These are phyloP conservation scores for Phaffomyces thermotolerans DNA, from an alignment of 805 yeast species.

Conservation along the genomic window DNA sequence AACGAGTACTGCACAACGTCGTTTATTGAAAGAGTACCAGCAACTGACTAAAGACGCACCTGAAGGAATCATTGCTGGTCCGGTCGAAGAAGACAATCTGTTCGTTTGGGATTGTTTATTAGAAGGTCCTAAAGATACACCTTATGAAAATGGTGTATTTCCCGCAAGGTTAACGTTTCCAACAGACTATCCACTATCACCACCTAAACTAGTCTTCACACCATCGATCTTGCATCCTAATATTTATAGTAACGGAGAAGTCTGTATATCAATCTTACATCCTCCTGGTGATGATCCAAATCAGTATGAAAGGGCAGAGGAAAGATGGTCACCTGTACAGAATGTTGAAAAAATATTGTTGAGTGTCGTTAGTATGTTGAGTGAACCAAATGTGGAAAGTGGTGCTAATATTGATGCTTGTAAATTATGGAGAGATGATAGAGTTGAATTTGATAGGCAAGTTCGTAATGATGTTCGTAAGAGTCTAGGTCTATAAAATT, in stretches of 20 bases:
- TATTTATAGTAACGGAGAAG: conserved; percentile 89
- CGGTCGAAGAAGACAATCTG: conserved; percentile 64
- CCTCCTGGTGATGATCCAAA: conserved; percentile 97
- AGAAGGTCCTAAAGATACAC: conserved; percentile 79
- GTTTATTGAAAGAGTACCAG: conserved; percentile 83
- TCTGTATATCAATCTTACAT: conserved; percentile 90
- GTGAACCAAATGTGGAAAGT: conserved; percentile 93
- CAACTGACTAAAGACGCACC: conserved; percentile 83
- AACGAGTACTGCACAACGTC: conserved; percentile 65
- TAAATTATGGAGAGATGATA: conserved; percentile 85
- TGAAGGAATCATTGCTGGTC: conserved; percentile 94
- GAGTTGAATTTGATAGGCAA: conserved; percentile 54
- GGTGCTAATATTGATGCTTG: conserved; percentile 83
- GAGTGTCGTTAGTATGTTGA: conserved; percentile 92
- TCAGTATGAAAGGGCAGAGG: conserved; percentile 91
- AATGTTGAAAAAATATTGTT: conserved; percentile 93
- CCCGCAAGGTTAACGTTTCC: conserved; percentile 72
- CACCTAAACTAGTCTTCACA: conserved; percentile 67
- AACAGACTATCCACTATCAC: conserved; percentile 72
- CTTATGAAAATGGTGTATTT: conserved; percentile 84
- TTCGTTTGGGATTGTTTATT: conserved; percentile 79
- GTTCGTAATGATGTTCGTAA: conserved; percentile 64
- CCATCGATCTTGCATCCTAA: conserved; percentile 91
- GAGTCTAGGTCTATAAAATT: conserved; percentile 53
- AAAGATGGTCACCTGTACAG: conserved; percentile 97